phyloP scores from a whole-genome alignment of 495 filamentous ascomycete species.

The Terfezia claveryi region DNA sequence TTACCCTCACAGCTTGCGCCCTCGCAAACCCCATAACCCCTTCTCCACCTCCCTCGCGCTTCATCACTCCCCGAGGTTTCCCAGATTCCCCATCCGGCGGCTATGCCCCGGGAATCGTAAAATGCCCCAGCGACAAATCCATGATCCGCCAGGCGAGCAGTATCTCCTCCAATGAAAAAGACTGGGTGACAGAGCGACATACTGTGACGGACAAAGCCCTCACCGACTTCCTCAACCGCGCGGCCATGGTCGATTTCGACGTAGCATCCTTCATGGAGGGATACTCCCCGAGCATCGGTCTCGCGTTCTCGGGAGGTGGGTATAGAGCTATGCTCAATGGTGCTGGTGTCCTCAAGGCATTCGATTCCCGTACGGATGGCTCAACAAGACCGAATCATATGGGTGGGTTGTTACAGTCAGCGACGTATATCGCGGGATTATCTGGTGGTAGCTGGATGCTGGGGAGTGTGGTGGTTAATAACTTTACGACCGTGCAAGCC shows the following conservation, averaged over 20 bases:
- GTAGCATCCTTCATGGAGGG: slow-evolving; percentile 41
- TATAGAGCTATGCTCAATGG: slow-evolving; percentile 78
- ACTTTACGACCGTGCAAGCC: slow-evolving; percentile 52
- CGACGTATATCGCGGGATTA: slow-evolving; percentile 68
- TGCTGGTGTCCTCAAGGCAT: slow-evolving; percentile 68
- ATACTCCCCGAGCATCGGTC: slow-evolving; percentile 40
- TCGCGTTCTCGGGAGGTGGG: slow-evolving; percentile 47
- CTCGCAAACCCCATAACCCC: no score
- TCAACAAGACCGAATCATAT: slow-evolving; percentile 44
- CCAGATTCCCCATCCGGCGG: slow-evolving; percentile 34
- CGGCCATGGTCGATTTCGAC: slow-evolving; percentile 59
- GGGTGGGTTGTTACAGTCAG: slow-evolving; percentile 63
- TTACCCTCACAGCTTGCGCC: no score
- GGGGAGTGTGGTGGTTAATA: slow-evolving; percentile 69
- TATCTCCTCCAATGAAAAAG: slow-evolving; percentile 11
- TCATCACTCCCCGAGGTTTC: slow-evolving; percentile 20
- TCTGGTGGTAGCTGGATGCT: slow-evolving; percentile 81
- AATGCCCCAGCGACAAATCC: slow-evolving; percentile 29
- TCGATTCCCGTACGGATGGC: slow-evolving; percentile 52
- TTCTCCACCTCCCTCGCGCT: not conserved
- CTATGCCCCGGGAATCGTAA: slow-evolving; percentile 32
- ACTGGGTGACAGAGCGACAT: slow-evolving; percentile 24
- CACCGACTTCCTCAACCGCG: slow-evolving; percentile 45
- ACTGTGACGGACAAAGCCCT: slow-evolving; percentile 41
- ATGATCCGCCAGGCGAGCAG: slow-evolving; percentile 22